Evolutionary conservation across 2,329 filamentous ascomycete genomes (phyloP).

Genomic region (Neonectria hederae): DNA sequence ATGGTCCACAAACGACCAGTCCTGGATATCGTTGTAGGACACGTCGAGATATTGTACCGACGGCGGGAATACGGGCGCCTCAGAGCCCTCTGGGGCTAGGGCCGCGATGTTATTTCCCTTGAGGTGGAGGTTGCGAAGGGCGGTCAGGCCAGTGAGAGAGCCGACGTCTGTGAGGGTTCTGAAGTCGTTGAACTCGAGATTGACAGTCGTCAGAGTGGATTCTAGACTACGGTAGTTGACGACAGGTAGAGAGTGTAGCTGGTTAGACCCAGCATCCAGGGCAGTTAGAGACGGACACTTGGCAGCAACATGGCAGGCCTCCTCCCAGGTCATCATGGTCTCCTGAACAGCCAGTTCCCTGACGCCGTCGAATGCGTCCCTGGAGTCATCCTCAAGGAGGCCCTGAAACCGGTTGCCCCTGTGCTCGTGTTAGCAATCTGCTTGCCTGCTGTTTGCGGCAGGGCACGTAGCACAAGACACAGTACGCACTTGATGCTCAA

Average conservation of each 20-base stretch:
- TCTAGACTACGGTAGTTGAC: conserved; percentile 54
- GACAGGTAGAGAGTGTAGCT: conserved; percentile 61
- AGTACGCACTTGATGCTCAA: conserved; percentile 76
- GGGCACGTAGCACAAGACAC: conserved; percentile 48
- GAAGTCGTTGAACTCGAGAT: conserved; percentile 79
- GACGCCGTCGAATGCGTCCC: conserved; percentile 59
- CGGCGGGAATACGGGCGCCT: conserved; percentile 59
- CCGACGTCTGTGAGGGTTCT: conserved; percentile 65
- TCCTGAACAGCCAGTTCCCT: conserved; percentile 73
- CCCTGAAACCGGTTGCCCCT: conserved; percentile 78
- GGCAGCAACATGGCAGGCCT: conserved; percentile 64
- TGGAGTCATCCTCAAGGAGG: conserved; percentile 49
- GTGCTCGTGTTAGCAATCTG: conserved; percentile 27
- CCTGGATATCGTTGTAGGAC: conserved; percentile 74
- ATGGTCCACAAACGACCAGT: conserved; percentile 79
- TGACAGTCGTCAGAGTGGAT: conserved; percentile 67
- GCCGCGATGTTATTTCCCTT: conserved; percentile 78
- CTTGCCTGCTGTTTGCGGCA: background rate
- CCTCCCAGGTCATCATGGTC: conserved; percentile 72
- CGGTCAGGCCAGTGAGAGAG: conserved; percentile 59
- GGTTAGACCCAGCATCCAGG: conserved; percentile 66
- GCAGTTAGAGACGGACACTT: conserved; percentile 63
- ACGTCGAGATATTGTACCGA: conserved; percentile 74
- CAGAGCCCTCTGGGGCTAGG: conserved; percentile 43
- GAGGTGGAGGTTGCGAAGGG: conserved; percentile 71